Evolutionary conservation across 2,329 filamentous ascomycete species (phyloP).

Genomic region (Lachnellula cervina): DNA sequence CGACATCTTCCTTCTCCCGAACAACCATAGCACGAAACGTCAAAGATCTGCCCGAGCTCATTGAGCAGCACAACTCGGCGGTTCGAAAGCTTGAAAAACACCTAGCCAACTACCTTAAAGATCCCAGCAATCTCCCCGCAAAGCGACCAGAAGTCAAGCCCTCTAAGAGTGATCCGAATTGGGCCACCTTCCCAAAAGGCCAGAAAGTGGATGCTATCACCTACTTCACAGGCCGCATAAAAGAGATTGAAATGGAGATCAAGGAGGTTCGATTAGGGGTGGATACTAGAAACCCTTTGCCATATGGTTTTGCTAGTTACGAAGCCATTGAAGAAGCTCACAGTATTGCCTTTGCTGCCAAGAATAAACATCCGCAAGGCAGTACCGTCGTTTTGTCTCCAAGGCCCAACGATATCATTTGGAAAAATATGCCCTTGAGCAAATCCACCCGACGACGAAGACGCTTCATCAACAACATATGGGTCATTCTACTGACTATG

Average conservation of each 20-base stretch:
- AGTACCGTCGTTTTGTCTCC: constrained; percentile 76
- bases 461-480: constrained; percentile 74
- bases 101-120: constrained; percentile 84
- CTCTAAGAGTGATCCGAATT: constrained; percentile 71
- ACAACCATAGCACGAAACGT: constrained; percentile 87
- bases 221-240: constrained; percentile 82
- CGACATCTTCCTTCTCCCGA: constrained; percentile 71
- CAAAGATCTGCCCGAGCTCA: constrained; percentile 79
- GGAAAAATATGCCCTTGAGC: constrained; percentile 81
- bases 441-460: constrained; percentile 66
- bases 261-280: constrained; percentile 75
- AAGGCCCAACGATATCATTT: constrained; percentile 86
- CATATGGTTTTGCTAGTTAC: constrained; percentile 93
- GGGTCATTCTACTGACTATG: constrained; percentile 75
- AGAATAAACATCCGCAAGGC: constrained; percentile 75
- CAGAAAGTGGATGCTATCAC: constrained; percentile 91
- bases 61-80: constrained; percentile 74
- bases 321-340: constrained; percentile 85
- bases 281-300: constrained; percentile 81
- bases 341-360: constrained; percentile 74
- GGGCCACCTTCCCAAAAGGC: constrained; percentile 56
- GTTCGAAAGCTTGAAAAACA: constrained; percentile 80
- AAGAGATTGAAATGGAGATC: constrained; percentile 75
- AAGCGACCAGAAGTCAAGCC: constrained; percentile 74
- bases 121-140: constrained; percentile 73